phyloP scores from a whole-genome alignment of 2,329 filamentous ascomycete species.

The Penicillium fuscoglaucum region DNA sequence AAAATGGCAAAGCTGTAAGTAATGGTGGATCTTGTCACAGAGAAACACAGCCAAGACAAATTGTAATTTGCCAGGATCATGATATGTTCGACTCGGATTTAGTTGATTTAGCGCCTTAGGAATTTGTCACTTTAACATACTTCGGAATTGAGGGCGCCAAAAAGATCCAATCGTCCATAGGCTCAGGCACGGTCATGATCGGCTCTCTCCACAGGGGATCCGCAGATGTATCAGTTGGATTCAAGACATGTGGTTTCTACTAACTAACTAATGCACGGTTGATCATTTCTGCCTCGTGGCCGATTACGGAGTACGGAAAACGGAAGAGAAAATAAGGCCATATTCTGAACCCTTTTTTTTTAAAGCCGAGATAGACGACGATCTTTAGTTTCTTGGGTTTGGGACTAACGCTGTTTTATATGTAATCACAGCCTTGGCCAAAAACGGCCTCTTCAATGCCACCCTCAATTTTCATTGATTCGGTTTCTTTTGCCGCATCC shows the following conservation, averaged over 20 bases:
- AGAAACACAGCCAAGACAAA: neutral
- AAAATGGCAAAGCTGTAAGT: neutral
- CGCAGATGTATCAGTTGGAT: slow-evolving; percentile 1
- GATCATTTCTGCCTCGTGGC: neutral
- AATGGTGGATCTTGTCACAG: slow-evolving; percentile 6
- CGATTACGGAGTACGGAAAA: neutral
- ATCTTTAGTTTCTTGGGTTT: neutral
- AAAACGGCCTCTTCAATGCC: no score
- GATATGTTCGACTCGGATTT: neutral
- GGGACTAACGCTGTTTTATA: neutral
- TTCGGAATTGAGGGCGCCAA: neutral
- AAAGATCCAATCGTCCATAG: slow-evolving; percentile 3
- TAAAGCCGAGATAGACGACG: neutral
- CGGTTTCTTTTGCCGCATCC: neutral
- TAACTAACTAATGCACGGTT: neutral
- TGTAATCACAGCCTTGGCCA: neutral
- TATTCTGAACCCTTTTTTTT: neutral
- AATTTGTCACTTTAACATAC: slow-evolving; percentile 3
- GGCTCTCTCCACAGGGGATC: slow-evolving; percentile 7
- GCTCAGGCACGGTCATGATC: slow-evolving; percentile 2
- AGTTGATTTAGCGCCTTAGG: neutral
- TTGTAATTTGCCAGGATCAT: slow-evolving; percentile 1
- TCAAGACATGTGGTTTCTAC: slow-evolving; percentile 2
- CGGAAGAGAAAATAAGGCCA: neutral
- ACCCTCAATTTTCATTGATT: neutral